Percentiles rank a stretch among this genome's conserved stretches.
Evolutionary conservation across 2,329 filamentous ascomycete genomes (phyloP).

Genomic region (Xylariales sp.): DNA sequence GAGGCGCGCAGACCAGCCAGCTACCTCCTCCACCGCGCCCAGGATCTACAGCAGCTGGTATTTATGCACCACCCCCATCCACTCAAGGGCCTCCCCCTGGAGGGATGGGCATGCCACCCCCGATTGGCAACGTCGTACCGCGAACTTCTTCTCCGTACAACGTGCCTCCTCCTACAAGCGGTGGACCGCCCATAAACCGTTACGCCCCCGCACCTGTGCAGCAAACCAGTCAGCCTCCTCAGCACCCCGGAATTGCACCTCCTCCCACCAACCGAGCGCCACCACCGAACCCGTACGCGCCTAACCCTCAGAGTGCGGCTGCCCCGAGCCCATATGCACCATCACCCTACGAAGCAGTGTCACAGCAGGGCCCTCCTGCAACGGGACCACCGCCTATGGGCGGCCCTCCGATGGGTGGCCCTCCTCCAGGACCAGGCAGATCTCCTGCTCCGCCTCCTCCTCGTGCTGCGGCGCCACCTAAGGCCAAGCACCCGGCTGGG

Average conservation of each 20-base stretch:
- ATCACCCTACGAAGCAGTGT: slow-evolving; percentile 41
- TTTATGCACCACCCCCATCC: slow-evolving; percentile 59
- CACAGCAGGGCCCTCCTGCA: slow-evolving; percentile 31
- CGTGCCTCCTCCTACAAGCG: slow-evolving; percentile 67
- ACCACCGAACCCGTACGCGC: slow-evolving; percentile 40
- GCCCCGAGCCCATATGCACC: slow-evolving; percentile 59
- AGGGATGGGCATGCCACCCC: slow-evolving; percentile 33
- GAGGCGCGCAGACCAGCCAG: slow-evolving; percentile 46
- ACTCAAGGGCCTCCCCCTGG: slow-evolving; percentile 26
- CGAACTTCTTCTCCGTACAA: slow-evolving; percentile 85
- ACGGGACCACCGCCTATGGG: slow-evolving; percentile 36
- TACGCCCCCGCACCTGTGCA: slow-evolving; percentile 67
- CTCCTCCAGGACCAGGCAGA: slow-evolving; percentile 15
- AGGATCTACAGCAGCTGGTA: slow-evolving; percentile 54
- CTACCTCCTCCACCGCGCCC: slow-evolving; percentile 41
- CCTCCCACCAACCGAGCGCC: slow-evolving; percentile 39
- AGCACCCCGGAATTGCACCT: slow-evolving; percentile 21
- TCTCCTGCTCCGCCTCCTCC: slow-evolving; percentile 43
- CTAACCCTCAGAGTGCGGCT: slow-evolving; percentile 40
- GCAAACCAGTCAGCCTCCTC: slow-evolving; percentile 38
- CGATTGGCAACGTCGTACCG: slow-evolving; percentile 49
- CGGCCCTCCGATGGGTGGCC: slow-evolving; percentile 30
- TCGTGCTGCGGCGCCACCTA: slow-evolving; percentile 46
- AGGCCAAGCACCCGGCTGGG: slow-evolving; percentile 70
- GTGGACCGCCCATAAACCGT: slow-evolving; percentile 65